Evolutionary conservation across 306 rosid genomes (phyloP), one percentile per base, ranked within the genome.

Genomic region (Inga oerstediana): DNA sequence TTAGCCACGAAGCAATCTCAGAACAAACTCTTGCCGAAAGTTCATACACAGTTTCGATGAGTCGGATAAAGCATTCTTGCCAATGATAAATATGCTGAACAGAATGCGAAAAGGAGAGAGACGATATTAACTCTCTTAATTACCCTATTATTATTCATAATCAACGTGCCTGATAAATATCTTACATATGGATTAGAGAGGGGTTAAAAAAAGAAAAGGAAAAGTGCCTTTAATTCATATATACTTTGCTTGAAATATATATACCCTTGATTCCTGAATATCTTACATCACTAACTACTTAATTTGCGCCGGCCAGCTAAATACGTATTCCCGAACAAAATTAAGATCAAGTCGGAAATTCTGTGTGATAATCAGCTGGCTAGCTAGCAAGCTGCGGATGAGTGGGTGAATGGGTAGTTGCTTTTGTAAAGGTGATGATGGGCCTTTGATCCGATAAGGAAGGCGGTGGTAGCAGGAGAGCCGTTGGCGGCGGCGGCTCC

Each of bases 361-460:
- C 22, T 67, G 34, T 65, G 75, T 58, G 62, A 2, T 39, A 56
- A 22, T 9, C 12, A 48, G 54, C 35, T 61, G 45, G 41, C 35
- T 61, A 4, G 8, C 75, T 85, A 94, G 86, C 90, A 92, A 82
- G 92, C 88, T 56, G 95, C 89, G 9, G 95, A 85, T 22, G 97
- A 87, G 68, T 91, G 88, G 37, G 87, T 81, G 75, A 87, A 88
- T 11, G 89, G 80, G 14, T 82, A 72, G 37, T 37, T 82, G 34
- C 54, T 84, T 48, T 75, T 88, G 59, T 79, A 87, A 59, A 89
- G 81, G 78, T 41, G 90, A 74, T 35, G 89, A 74, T 77, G 82
- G 81, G 80, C 54, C 85, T 93, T 51, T 82, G 79, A 39, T 72
- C 77, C 81, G n/a, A 79, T 48, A 19, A 79, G 49, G 78, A 83